Conservation (phyloP, 2,329 filamentous ascomycete genomes). For the Balansia obtecta region DNA sequence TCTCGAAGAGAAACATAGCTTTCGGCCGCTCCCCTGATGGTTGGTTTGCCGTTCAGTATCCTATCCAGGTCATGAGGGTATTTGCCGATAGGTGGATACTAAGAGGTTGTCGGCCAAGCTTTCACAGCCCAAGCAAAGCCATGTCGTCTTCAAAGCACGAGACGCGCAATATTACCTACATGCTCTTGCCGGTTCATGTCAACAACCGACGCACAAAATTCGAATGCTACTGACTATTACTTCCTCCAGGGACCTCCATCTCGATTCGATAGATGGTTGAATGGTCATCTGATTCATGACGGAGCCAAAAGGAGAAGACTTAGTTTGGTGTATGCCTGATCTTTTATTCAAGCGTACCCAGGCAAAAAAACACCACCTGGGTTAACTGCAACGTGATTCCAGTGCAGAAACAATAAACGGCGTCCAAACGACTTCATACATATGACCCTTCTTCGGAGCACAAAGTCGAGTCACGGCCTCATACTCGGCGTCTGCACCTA, state of each 20-base stretch:
- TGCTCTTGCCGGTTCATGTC: not conserved
- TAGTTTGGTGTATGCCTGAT: too few species aligned
- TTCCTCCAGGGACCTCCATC: not conserved
- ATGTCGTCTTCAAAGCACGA: not conserved
- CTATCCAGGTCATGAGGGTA: not conserved
- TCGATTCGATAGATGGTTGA: not conserved
- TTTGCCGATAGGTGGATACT: not conserved
- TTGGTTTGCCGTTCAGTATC: not conserved
- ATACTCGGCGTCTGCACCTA: not conserved
- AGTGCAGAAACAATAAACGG: not conserved
- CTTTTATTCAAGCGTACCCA: too few species aligned
- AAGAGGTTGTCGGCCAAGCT: not conserved
- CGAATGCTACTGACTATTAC: not conserved
- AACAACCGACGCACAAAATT: not conserved
- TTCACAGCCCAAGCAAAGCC: not conserved
- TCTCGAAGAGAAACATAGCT: not conserved
- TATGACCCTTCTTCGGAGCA: not conserved
- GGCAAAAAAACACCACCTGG: not conserved
- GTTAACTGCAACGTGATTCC: not conserved
- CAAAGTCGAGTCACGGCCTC: not conserved
- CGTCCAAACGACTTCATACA: not conserved
- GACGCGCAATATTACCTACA: not conserved
- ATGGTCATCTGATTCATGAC: not conserved
- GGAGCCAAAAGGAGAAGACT: too few species aligned
- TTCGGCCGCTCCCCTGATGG: not conserved